Conservation (phyloP, 2,329 filamentous ascomycete species). For the Zymoseptoria tritici region DNA sequence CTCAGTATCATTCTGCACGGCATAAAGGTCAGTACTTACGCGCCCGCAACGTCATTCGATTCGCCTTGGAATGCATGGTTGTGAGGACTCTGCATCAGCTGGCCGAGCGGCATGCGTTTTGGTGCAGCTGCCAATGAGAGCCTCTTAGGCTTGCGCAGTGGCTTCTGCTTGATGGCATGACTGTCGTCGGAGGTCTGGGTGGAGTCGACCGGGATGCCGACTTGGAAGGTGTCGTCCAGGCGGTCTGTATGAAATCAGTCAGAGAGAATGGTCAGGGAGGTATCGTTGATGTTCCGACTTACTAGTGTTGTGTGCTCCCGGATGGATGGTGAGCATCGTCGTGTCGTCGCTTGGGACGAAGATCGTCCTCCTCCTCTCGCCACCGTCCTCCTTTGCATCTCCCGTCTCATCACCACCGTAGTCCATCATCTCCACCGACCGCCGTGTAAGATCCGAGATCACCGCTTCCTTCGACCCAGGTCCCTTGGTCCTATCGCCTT, state of each 20-base stretch:
- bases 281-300: background rate
- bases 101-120: slow-evolving; percentile 45
- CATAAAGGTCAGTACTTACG: slow-evolving; percentile 2
- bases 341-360: slow-evolving; percentile 46
- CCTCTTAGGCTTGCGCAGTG: slow-evolving; percentile 30
- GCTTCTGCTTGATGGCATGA: slow-evolving; percentile 3
- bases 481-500: background rate
- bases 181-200: background rate
- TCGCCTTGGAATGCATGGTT: too few species aligned
- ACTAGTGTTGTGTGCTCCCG: slow-evolving; percentile 32
- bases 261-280: background rate
- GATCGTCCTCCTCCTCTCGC: slow-evolving; percentile 39
- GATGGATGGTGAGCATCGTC: slow-evolving; percentile 45
- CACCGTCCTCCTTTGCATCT: background rate
- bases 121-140: slow-evolving; percentile 39
- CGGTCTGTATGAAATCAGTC: slow-evolving; percentile 12
- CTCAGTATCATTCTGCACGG: background rate
- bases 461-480: slow-evolving; percentile 7
- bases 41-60: slow-evolving; percentile 39
- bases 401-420: background rate
- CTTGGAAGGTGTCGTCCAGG: slow-evolving; percentile 28
- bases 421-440: background rate
- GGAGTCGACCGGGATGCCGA: slow-evolving; percentile 4
- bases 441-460: background rate
- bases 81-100: slow-evolving; percentile 12